Conservation (phyloP, 2,329 filamentous ascomycete species). For the Ophiostoma novo-ulmi region DNA sequence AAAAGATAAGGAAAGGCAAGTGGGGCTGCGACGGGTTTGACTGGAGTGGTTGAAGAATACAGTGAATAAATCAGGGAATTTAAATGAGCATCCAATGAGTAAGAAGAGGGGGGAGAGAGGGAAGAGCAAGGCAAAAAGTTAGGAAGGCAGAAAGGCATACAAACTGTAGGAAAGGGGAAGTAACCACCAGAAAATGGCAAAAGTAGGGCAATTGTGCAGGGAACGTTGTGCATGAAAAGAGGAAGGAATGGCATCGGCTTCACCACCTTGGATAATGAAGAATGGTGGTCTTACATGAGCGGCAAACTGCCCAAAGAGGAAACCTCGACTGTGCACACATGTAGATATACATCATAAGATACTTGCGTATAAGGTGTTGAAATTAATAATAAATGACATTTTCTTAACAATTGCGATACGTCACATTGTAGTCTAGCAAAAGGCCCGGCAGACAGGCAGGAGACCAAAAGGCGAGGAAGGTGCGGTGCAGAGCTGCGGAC, state of each 20-base stretch:
- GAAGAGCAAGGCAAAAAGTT: neutral
- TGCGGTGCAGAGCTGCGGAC: neutral
- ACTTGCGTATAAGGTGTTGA: neutral
- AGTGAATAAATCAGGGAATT: slow-evolving; percentile 3
- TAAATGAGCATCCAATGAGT: neutral
- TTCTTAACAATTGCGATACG: neutral
- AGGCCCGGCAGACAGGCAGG: neutral
- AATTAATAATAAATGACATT: neutral
- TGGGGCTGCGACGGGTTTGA: neutral
- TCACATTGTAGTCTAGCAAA: neutral
- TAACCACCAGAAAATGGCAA: neutral
- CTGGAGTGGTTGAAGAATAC: neutral
- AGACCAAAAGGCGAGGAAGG: neutral
- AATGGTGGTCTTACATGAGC: slow-evolving; percentile 10
- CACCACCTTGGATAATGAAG: neutral
- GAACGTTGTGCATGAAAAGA: neutral
- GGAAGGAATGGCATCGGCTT: neutral
- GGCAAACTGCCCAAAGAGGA: slow-evolving; percentile 11
- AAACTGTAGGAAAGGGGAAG: neutral
- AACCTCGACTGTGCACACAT: slow-evolving; percentile 1
- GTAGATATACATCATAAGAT: slow-evolving; percentile 7
- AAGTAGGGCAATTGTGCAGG: neutral
- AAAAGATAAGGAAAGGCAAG: neutral
- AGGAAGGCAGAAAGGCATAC: neutral
- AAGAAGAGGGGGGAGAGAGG: neutral